A percentile compares a stretch with the other conserved stretches of the same genome.
Conservation (phyloP, 2,329 filamentous ascomycete genomes). For the Hypoxylon sp. region DNA sequence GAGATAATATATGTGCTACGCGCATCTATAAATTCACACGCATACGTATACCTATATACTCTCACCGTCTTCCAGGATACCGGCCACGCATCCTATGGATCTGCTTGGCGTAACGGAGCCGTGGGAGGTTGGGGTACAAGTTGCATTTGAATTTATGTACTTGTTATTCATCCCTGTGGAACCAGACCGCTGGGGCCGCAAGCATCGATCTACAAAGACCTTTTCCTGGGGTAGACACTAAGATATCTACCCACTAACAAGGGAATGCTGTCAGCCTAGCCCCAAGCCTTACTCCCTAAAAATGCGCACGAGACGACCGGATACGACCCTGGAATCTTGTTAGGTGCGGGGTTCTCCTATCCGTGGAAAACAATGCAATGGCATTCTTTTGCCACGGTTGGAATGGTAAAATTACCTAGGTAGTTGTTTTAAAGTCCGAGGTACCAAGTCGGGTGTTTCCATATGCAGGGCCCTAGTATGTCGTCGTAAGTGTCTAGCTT, state of each 20-base stretch:
- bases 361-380: conserved; percentile 29
- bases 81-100: conserved; percentile 18
- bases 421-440: conserved; percentile 34
- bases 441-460: conserved; percentile 27
- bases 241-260: conserved; percentile 8
- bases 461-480: conserved; percentile 34
- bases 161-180: conserved; percentile 28
- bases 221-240: conserved; percentile 10
- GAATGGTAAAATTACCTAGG: conserved; percentile 31
- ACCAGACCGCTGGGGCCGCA: conserved; percentile 28
- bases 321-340: conserved; percentile 21
- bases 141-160: conserved; percentile 16
- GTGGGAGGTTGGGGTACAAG: conserved; percentile 33
- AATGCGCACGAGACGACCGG: background rate
- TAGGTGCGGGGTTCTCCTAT: conserved; percentile 37
- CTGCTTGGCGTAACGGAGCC: conserved; percentile 17
- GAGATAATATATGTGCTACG: conserved; percentile 38
- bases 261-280: conserved; percentile 2
- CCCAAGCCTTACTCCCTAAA: conserved; percentile 10
- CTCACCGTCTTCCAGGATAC: background rate
- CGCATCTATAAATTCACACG: conserved; percentile 8
- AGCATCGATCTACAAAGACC: conserved; percentile 20
- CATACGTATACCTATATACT: conserved; percentile 20
- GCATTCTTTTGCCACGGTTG: conserved; percentile 29
- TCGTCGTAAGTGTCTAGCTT: conserved; percentile 35